Evolutionary conservation across 495 filamentous ascomycete species (phyloP), one percentile per base, ranked within the genome.

Genomic region (Hypoxylon rickii): DNA sequence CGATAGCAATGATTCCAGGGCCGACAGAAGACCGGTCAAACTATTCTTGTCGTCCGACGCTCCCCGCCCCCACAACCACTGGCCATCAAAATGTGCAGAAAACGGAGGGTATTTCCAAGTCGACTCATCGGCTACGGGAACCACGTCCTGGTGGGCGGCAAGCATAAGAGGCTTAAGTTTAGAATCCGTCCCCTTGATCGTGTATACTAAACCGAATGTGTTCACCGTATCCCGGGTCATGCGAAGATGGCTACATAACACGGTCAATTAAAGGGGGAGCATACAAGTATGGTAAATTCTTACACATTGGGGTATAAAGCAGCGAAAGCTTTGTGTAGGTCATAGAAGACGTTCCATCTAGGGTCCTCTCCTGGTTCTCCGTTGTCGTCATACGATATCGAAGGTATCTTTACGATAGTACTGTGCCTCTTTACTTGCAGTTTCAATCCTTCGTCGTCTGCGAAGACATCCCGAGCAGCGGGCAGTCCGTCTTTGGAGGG

Each of bases 41-140:
- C 82, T 79, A 53, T 87, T 87, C 68, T 88, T 88, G 72, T 85
- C 87, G 67, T 88, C 85, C 32, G 73, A 80, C 33, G 80, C 68
- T 1, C 83, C 80, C 8, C 85, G 76, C 17, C 85, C 84, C 84
- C 84, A 87, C 46, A 87, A 66, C 69, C 73, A 85, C 44, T 78
- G 75, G 12, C 84, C 84, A 61, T 89, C 85, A 47, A 79, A 87
- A 53, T 78, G 64, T 3, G 80, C 82, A 4, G 70, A 76, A 61
- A 86, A 87, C 6, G 84, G 84, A 3, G 83, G 82, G 57, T 87
- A 73, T 0, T 80, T 83, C 85, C 85, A 89, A 47, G 79, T 75
- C 7, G 74, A 72, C 1, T 78, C 70, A 38, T 80, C 77, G 34
- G 80, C 71, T 31, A 84, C 83, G 24, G 86, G 84, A 10, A 87